Percentiles rank a stretch among this genome's conserved stretches.
phyloP scores from a whole-genome alignment of 2,329 filamentous ascomycete species.

The Aurifilum marmelostoma region DNA sequence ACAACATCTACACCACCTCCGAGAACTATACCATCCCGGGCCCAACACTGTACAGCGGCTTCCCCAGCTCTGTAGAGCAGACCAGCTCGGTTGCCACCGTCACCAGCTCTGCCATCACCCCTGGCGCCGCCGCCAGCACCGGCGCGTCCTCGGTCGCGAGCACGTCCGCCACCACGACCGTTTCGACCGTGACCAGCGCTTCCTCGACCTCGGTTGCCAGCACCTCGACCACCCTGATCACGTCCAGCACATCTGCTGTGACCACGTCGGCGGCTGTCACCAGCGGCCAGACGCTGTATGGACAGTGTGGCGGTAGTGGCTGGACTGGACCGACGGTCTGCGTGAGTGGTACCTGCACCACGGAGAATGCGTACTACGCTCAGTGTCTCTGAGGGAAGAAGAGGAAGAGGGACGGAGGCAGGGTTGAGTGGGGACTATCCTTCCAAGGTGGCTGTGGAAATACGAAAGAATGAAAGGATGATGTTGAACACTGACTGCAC shows the following conservation, averaged over 20 bases:
- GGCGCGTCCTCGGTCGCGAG: not conserved
- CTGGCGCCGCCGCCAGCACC: conserved; percentile 1
- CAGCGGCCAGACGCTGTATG: conserved; percentile 33
- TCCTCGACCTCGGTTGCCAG: conserved; percentile 5
- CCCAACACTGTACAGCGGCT: conserved; percentile 29
- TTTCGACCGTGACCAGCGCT: not conserved
- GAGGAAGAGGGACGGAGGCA: not conserved
- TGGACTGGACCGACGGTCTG: conserved; percentile 44
- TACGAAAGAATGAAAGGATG: not conserved
- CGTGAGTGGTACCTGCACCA: conserved; percentile 42
- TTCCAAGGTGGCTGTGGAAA: not conserved
- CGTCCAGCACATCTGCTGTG: conserved; percentile 12
- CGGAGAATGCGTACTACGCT: conserved; percentile 46
- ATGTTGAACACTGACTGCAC: not conserved
- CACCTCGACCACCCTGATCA: conserved; percentile 15
- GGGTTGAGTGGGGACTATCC: not conserved
- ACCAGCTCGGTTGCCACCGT: conserved; percentile 28
- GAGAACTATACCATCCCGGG: conserved; percentile 29
- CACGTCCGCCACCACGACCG: conserved; percentile 16
- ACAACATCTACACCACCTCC: conserved; percentile 53
- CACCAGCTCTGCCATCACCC: conserved; percentile 25
- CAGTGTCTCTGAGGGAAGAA: conserved; percentile 40
- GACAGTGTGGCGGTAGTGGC: conserved; percentile 48
- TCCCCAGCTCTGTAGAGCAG: conserved; percentile 33
- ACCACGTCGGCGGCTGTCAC: conserved; percentile 16